Base-by-base conservation (phyloP, 2,329 filamentous ascomycete species). In the Dichotomopilus funicola region DNA sequence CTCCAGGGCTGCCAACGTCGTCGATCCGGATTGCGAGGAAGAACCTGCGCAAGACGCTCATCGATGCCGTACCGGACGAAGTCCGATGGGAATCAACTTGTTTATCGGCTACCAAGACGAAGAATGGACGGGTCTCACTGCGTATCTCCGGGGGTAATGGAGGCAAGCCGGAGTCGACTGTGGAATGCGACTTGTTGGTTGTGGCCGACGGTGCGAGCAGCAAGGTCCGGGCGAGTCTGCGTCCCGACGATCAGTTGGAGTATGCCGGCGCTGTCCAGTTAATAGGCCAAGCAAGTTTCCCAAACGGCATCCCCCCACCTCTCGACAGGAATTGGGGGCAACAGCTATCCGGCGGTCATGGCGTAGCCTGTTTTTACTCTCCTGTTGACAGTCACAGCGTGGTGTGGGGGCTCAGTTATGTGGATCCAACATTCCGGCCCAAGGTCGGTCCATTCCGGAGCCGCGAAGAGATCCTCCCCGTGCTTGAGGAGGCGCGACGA, bases 191-290 rank as follows among this genome's bases (percentile, higher is more conserved):
- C 56, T 12, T 78, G 0, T 66, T 78, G 6, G 65, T 78, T 38
- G 74, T 69, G 0, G 74, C 75, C 0, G 76, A 78, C 56, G 76
- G 76, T 0, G 68, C 73, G 0, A 68, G 63, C 13, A 77, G 73
- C 58, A 74, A 70, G 54, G 64, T 78, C 2, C 64, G 76, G 37
- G 61, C 63, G 10, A 58, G 42, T 7, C 58, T 78, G 5, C 43
- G 51, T 19, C 50, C 43, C 2, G 10, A 53, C 8, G 44, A 53
- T 12, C 9, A 4, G 12, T 35, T 53, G 12, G 42, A 41, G 8
- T 53, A 53, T 37, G 43, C 51, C 66, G 74, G 75, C 0, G 70
- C 70, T 3, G 66, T 74, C 4, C 65, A 71, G 13, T 65, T 74
- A 38, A 69, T 65, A 1, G 76, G 73, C 0, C 66, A 67, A 5